Evolutionary conservation across 495 filamentous ascomycete genomes (phyloP).

Genomic region (Penicillium argentinense): DNA sequence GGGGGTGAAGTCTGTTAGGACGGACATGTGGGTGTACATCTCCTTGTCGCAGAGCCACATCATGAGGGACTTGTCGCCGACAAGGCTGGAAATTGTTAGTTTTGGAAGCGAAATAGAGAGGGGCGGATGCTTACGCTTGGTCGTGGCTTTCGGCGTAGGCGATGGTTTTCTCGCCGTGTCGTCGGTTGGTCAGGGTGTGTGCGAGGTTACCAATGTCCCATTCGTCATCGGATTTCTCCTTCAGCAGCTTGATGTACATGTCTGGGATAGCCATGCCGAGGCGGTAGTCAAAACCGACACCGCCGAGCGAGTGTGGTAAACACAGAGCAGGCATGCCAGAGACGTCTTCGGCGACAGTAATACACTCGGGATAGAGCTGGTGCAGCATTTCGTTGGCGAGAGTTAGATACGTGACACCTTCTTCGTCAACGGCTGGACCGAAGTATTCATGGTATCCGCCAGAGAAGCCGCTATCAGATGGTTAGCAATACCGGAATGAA

Average conservation of each 20-base stretch:
- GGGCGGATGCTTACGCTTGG: constrained; percentile 73
- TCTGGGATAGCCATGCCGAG: constrained; percentile 98
- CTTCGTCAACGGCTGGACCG: constrained; percentile 86
- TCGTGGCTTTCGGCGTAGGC: constrained; percentile 97
- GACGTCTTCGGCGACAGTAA: constrained; percentile 95
- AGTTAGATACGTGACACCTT: constrained; percentile 94
- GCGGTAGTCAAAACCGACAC: constrained; percentile 95
- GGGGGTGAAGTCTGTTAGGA: constrained; percentile 76
- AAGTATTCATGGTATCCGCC: constrained; percentile 99
- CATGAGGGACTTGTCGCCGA: constrained; percentile 93
- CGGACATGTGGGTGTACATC: constrained; percentile 97
- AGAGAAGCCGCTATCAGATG: constrained; percentile 74
- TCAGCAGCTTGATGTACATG: constrained; percentile 98
- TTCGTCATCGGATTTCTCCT: constrained; percentile 86
- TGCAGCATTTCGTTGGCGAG: constrained; percentile 97
- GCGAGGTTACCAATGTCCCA: constrained; percentile 89
- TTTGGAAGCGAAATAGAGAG: neutral
- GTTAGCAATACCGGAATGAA: constrained; percentile 6
- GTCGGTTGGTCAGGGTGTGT: constrained; percentile 85
- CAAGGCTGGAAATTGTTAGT: constrained; percentile 61
- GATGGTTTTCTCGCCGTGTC: constrained; percentile 97
- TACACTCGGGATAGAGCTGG: constrained; percentile 74
- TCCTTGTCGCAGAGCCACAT: constrained; percentile 98
- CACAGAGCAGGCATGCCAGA: constrained; percentile 97
- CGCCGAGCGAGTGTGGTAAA: constrained; percentile 78